These are phyloP conservation scores for Ceriops zippeliana DNA, from an alignment of 345 rosid species.

Conservation along the genomic window DNA sequence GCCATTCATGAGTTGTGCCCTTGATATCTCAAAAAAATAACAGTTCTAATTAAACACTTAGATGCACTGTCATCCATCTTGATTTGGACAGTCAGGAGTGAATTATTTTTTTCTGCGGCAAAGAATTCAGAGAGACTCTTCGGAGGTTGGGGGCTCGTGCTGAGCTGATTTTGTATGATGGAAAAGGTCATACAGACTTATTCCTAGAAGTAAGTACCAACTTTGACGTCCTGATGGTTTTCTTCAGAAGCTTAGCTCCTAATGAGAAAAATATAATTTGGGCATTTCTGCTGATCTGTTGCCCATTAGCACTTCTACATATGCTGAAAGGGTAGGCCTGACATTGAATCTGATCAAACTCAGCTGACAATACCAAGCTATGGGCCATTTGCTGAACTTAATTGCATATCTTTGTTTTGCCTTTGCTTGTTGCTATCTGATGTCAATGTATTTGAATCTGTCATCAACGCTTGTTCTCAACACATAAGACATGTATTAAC, in stretches of 20 bases:
- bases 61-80: not conserved
- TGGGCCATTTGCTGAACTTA: no score
- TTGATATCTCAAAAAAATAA: no score
- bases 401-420: not conserved
- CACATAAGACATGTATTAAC: not conserved
- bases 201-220: conserved; percentile 25
- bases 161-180: conserved; percentile 25
- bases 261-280: no score
- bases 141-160: conserved; percentile 18
- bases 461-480: not conserved
- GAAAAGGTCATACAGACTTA: conserved; percentile 34
- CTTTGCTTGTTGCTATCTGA: not conserved
- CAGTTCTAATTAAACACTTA: not conserved
- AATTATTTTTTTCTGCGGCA: conserved; percentile 10
- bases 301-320: no score
- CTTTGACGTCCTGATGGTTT: not conserved
- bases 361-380: not conserved
- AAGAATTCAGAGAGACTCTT: conserved; percentile 21
- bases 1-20: not conserved
- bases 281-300: no score
- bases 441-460: not conserved
- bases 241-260: no score
- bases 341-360: not conserved
- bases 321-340: not conserved
- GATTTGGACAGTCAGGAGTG: not conserved